Percentiles rank a stretch among this genome's conserved stretches.
phyloP scores from a whole-genome alignment of 2,329 filamentous ascomycete genomes.

The Teratosphaeria zuluensis region DNA sequence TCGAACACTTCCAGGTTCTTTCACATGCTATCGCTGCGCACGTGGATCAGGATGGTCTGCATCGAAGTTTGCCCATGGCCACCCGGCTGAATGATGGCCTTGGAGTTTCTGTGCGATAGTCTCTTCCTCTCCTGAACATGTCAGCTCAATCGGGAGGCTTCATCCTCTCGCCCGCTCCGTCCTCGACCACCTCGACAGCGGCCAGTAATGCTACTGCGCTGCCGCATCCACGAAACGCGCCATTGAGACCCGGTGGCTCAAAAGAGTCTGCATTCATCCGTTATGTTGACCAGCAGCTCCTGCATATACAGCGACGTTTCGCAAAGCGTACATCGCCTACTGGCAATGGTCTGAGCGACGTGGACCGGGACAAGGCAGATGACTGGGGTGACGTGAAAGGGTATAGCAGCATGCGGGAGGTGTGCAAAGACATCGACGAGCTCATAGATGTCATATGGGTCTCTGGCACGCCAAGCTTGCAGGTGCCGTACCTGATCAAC shows the following conservation, averaged over 20 bases:
- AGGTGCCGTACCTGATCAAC: slow-evolving; percentile 74
- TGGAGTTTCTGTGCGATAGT: too few species aligned
- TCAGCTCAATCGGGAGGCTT: slow-evolving; percentile 30
- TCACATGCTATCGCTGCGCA: too few species aligned
- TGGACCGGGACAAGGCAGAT: slow-evolving; percentile 26
- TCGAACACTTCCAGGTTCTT: too few species aligned
- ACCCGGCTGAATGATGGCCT: too few species aligned
- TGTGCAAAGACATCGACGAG: slow-evolving; percentile 63
- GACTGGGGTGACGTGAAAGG: slow-evolving; percentile 34
- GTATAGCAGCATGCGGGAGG: slow-evolving; percentile 56
- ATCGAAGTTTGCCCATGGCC: too few species aligned
- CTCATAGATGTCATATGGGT: slow-evolving; percentile 78
- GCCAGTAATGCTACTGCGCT: slow-evolving; percentile 29
- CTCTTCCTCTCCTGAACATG: background rate
- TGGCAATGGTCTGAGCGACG: slow-evolving; percentile 19
- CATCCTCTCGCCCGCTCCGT: slow-evolving; percentile 41
- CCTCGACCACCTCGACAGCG: slow-evolving; percentile 32
- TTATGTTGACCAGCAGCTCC: slow-evolving; percentile 45
- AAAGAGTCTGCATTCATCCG: slow-evolving; percentile 51
- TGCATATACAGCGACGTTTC: slow-evolving; percentile 43
- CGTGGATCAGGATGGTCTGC: too few species aligned
- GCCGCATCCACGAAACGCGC: slow-evolving; percentile 43
- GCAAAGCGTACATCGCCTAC: slow-evolving; percentile 36
- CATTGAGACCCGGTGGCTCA: slow-evolving; percentile 45
- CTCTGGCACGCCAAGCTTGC: slow-evolving; percentile 72